phyloP scores from a whole-genome alignment of 306 rosid genomes.

The Cucurbita argyrosperma region DNA sequence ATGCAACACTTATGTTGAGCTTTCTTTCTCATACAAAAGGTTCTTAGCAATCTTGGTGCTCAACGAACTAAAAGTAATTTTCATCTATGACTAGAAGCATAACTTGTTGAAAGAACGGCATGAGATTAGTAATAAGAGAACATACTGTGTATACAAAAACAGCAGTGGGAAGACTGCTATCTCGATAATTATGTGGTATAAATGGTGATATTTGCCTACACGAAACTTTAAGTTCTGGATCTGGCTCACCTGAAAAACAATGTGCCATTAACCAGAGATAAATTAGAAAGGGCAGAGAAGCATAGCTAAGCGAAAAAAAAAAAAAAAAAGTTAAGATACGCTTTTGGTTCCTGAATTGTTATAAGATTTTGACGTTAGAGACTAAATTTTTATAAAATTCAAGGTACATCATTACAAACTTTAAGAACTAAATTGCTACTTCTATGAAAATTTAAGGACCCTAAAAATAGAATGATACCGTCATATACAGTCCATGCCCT shows the following conservation, averaged over 20 bases:
- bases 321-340: no score
- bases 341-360: no score
- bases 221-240: conserved; percentile 84
- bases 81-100: neutral
- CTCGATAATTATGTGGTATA: conserved; percentile 83
- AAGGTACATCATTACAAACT: no score
- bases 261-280: conserved; percentile 7
- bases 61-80: neutral
- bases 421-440: no score
- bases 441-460: no score
- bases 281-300: neutral
- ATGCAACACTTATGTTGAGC: neutral
- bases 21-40: neutral
- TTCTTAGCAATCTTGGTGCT: neutral
- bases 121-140: neutral
- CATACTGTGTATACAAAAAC: conserved; percentile 91
- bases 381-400: no score
- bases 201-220: conserved; percentile 98
- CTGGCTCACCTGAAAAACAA: conserved; percentile 73
- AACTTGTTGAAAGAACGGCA: neutral
- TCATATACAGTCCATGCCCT: conserved; percentile 99
- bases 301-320: neutral
- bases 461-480: conserved; percentile 36
- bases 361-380: no score
- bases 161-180: conserved; percentile 90